These are phyloP conservation scores for Solanum hybrid DNA, from an alignment of 305 asterid species.

Conservation along the genomic window DNA sequence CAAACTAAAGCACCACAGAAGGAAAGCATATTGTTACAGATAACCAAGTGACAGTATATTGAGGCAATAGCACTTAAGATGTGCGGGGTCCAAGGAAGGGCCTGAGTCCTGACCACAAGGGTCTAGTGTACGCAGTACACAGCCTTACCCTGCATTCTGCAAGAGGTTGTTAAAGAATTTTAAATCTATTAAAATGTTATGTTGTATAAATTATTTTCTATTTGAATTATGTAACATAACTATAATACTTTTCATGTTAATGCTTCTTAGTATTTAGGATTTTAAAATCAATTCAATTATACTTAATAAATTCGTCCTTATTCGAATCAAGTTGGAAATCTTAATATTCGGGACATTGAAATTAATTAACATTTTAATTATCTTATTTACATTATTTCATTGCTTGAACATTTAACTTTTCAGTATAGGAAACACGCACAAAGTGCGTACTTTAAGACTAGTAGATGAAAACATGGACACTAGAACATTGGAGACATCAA, in stretches of 20 bases:
- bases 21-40: neutral
- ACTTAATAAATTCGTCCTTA: neutral
- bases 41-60: neutral
- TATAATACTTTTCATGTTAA: neutral
- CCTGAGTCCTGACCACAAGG: neutral
- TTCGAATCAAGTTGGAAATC: neutral
- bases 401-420: neutral
- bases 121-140: neutral
- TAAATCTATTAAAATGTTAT: neutral
- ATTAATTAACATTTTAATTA: neutral
- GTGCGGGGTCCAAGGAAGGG: neutral
- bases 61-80: neutral
- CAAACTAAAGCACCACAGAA: neutral
- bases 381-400: neutral
- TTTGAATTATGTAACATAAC: neutral
- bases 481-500: neutral
- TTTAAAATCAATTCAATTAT: neutral
- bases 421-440: neutral
- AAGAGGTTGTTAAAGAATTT: neutral
- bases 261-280: neutral
- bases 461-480: neutral
- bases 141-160: neutral
- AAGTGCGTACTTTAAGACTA: neutral
- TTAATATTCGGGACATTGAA: neutral
- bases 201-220: neutral